Base-by-base conservation (phyloP, 257 asterid species). In the Lantana camara region DNA sequence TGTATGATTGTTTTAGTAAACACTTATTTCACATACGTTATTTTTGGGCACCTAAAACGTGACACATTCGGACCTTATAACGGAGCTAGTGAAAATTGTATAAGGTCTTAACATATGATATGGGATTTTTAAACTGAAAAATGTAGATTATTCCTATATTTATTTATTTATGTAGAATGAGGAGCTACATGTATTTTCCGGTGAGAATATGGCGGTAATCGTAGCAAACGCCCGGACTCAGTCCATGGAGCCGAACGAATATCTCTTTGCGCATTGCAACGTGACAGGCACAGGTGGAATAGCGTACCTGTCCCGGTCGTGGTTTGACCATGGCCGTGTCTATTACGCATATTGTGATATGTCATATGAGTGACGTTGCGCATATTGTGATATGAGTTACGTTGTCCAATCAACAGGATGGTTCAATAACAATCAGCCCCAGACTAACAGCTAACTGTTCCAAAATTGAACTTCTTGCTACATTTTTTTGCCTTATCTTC, bases 331-430 rank as follows among this genome's bases (percentile, higher is more conserved):
- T 7, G 63, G 85, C 1, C 73, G 62, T 0, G 93, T 82, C 7
- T 73, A 80, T 7, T 86, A 10, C 7, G 78, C 83, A 20, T 86
- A 64, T 62, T 70, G n/a, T n/a, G n/a, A n/a, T n/a, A n/a, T n/a
- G n/a, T n/a, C n/a, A n/a, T n/a, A n/a, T n/a, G n/a, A n/a, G n/a
- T n/a, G n/a, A n/a, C n/a, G n/a, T n/a, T n/a, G n/a, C n/a, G n/a
- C n/a, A n/a, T n/a, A n/a, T n/a, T n/a, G 79, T 2, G 68, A 84
- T 1, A 32, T 89, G 32, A 34, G 79, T 7, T 81, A 80, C 0
- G 89, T 16, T 2, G 70, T 89, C 21, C 44, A 68, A 5, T 90
- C 95, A 0, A 38, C 66, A 41, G 96, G 93, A 54, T 89, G 96
- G 96, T 64, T 70, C 4, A 44, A 67, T 44, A 67, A 70, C 34